A percentile compares a stretch with the other conserved stretches of the same genome.
Evolutionary conservation across 2,329 filamentous ascomycete species (phyloP).

Genomic region (Tolypocladium ovalisporum): DNA sequence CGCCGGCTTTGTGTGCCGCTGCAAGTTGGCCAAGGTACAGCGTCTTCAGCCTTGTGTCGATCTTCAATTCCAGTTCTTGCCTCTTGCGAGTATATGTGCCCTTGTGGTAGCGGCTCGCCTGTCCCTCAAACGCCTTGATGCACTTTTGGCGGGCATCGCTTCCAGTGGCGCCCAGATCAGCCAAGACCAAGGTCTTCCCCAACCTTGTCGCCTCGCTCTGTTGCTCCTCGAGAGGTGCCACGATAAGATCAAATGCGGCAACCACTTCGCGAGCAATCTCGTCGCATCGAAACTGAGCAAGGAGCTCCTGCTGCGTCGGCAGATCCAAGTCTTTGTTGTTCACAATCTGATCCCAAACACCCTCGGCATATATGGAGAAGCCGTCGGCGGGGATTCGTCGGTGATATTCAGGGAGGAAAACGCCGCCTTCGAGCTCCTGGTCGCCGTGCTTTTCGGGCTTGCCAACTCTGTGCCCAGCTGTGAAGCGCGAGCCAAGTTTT

Average conservation of each 20-base stretch:
- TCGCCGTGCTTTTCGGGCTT: conserved; percentile 53
- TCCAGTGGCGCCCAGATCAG: conserved; percentile 65
- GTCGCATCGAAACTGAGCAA: conserved; percentile 95
- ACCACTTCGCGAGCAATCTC: conserved; percentile 90
- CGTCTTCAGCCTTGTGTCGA: conserved; percentile 78
- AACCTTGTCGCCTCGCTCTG: conserved; percentile 63
- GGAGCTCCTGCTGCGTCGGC: conserved; percentile 90
- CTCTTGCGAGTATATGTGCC: conserved; percentile 83
- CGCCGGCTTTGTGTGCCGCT: conserved; percentile 81
- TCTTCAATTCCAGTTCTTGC: conserved; percentile 72
- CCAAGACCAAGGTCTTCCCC: conserved; percentile 64
- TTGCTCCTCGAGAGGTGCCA: conserved; percentile 74
- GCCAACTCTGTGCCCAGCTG: conserved; percentile 64
- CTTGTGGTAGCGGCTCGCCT: conserved; percentile 94
- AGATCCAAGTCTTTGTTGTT: conserved; percentile 97
- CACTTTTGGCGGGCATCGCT: conserved; percentile 60
- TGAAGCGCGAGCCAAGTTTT: conserved; percentile 71
- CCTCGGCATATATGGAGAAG: conserved; percentile 87
- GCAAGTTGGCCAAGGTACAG: conserved; percentile 82
- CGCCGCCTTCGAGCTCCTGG: conserved; percentile 63
- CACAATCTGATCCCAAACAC: conserved; percentile 97
- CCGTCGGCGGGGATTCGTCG: conserved; percentile 92
- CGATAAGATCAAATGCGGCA: conserved; percentile 68
- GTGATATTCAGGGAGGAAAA: conserved; percentile 92
- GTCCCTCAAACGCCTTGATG: conserved; percentile 75